Evolutionary conservation across 1,284 basidiomycete genomes (phyloP).

Genomic region (Tilletia setariae): DNA sequence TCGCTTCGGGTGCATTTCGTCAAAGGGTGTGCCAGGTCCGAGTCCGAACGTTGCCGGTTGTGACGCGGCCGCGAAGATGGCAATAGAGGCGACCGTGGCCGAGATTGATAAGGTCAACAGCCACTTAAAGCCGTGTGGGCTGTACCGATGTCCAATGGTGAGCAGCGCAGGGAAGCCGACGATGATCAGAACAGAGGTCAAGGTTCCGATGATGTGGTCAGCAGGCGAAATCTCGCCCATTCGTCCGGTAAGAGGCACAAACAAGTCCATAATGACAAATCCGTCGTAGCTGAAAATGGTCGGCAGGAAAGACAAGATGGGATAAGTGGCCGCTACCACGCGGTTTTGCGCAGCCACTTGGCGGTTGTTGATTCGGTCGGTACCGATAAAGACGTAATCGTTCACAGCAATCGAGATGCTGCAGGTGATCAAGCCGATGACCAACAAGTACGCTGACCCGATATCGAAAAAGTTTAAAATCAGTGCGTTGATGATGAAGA

Average conservation of each 20-base stretch:
- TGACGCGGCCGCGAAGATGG: conserved; percentile 62
- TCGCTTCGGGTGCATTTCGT: conserved; percentile 80
- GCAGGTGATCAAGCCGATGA: conserved; percentile 63
- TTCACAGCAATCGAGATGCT: conserved; percentile 36
- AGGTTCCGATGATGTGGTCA: conserved; percentile 74
- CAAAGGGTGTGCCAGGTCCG: conserved; percentile 66
- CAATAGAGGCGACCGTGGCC: conserved; percentile 59
- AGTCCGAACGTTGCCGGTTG: conserved; percentile 23
- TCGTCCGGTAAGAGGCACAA: conserved; percentile 77
- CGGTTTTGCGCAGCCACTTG: conserved; percentile 38
- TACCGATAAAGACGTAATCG: conserved; percentile 44
- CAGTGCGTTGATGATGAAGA: conserved; percentile 32
- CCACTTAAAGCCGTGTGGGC: conserved; percentile 51
- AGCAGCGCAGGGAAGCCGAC: conserved; percentile 64
- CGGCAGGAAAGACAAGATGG: conserved; percentile 58
- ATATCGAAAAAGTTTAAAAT: conserved; percentile 64
- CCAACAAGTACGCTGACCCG: conserved; percentile 69
- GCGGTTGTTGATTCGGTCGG: conserved; percentile 34
- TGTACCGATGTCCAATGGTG: conserved; percentile 72
- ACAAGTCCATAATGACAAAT: conserved; percentile 69
- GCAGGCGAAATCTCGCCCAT: conserved; percentile 59
- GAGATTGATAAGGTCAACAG: conserved; percentile 61
- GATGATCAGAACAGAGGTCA: conserved; percentile 56
- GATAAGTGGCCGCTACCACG: conserved; percentile 41
- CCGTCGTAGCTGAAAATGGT: conserved; percentile 70